Evolutionary conservation across 805 yeast species (phyloP).

Genomic region (Sugiyamaella qingdaonensis): DNA sequence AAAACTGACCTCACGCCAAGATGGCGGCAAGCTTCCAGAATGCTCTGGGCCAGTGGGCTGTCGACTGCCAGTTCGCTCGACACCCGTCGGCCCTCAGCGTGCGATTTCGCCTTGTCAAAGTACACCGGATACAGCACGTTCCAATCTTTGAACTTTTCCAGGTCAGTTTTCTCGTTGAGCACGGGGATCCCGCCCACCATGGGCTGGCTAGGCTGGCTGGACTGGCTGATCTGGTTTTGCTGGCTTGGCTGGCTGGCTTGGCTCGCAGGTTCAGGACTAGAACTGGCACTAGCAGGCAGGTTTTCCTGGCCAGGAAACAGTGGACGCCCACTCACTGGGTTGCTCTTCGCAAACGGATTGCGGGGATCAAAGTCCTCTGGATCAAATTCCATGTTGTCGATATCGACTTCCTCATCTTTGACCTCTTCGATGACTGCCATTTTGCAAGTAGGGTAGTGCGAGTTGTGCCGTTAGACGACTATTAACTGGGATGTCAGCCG

Average conservation of each 20-base stretch:
- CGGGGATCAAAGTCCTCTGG: slow-evolving; percentile 80
- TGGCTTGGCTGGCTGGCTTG: slow-evolving; percentile 1
- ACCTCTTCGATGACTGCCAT: slow-evolving; percentile 38
- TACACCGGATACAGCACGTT: slow-evolving; percentile 87
- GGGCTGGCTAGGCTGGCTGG: slow-evolving; percentile 8
- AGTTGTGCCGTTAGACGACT: not conserved
- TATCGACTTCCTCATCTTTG: slow-evolving; percentile 60
- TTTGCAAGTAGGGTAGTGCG: not conserved
- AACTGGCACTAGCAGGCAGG: slow-evolving; percentile 15
- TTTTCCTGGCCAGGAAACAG: slow-evolving; percentile 12
- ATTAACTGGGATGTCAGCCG: no score
- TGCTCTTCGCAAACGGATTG: slow-evolving; percentile 33
- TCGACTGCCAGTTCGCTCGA: slow-evolving; percentile 62
- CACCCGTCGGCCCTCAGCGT: slow-evolving; percentile 81
- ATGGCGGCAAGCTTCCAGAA: slow-evolving; percentile 62
- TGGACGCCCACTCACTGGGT: slow-evolving; percentile 12
- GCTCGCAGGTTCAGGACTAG: not conserved
- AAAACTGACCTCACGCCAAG: slow-evolving; percentile 33
- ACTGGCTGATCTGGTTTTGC: not conserved
- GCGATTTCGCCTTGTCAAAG: slow-evolving; percentile 74
- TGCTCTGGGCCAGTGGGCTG: slow-evolving; percentile 81
- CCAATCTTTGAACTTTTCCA: slow-evolving; percentile 57
- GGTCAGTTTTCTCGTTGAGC: slow-evolving; percentile 53
- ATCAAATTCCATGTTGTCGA: slow-evolving; percentile 92
- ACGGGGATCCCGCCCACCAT: slow-evolving; percentile 21